A percentile compares a stretch with the other conserved stretches of the same genome.
phyloP scores from a whole-genome alignment of 208 protist genomes.

The Wallacemonas rigidus region DNA sequence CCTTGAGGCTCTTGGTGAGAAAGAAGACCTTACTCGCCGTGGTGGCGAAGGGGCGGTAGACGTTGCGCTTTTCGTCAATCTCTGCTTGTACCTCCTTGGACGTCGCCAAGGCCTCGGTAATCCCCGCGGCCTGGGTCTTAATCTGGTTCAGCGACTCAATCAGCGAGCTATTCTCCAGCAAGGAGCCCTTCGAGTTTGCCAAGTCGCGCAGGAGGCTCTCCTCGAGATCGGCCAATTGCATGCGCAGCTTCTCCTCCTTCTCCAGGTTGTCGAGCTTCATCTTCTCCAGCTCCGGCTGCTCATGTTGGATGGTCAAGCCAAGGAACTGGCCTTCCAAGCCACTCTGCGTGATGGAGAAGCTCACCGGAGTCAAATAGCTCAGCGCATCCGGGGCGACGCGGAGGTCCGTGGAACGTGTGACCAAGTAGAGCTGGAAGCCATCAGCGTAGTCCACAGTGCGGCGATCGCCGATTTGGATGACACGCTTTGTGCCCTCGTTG shows the following conservation, averaged over 20 bases:
- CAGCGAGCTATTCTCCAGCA: constrained; percentile 96
- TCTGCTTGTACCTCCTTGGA: constrained; percentile 88
- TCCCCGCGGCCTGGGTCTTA: constrained; percentile 93
- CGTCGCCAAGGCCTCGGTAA: constrained; percentile 85
- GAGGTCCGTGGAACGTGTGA: constrained; percentile 91
- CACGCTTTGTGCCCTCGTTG: constrained; percentile 85
- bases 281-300: constrained; percentile 97
- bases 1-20: constrained; percentile 85
- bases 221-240: constrained; percentile 94
- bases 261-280: constrained; percentile 92
- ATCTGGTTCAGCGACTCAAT: constrained; percentile 95
- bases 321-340: constrained; percentile 98
- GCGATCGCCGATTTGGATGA: constrained; percentile 97
- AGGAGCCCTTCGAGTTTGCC: constrained; percentile 92
- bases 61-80: constrained; percentile 94
- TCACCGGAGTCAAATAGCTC: constrained; percentile 93
- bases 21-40: constrained; percentile 94
- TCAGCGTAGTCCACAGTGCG: constrained; percentile 96
- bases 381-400: constrained; percentile 91
- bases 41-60: constrained; percentile 94
- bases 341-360: constrained; percentile 97
- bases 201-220: constrained; percentile 93
- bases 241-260: constrained; percentile 96
- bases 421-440: constrained; percentile 96
- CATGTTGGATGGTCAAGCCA: constrained; percentile 95